phyloP scores from a whole-genome alignment of 495 filamentous ascomycete genomes.

The Neurospora pannonica region DNA sequence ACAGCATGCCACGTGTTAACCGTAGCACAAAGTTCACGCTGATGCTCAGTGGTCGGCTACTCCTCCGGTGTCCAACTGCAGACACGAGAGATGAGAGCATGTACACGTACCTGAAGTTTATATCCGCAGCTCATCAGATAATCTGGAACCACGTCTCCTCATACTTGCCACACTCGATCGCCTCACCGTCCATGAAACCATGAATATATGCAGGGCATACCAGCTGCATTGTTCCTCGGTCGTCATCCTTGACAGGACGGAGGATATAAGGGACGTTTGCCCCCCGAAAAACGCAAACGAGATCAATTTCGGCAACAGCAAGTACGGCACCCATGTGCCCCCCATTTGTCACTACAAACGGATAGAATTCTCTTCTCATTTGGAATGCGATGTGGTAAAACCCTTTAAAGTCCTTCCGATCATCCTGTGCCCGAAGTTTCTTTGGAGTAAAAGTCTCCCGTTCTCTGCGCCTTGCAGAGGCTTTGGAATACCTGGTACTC shows the following conservation, averaged over 20 bases:
- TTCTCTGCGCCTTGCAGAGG: neutral
- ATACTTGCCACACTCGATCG: neutral
- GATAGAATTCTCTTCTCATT: neutral
- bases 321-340: neutral
- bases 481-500: neutral
- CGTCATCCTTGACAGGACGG: neutral
- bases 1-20: neutral
- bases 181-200: neutral
- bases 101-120: neutral
- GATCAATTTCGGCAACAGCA: neutral
- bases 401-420: fast-evolving
- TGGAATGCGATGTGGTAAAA: fast-evolving
- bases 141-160: neutral
- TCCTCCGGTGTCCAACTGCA: neutral
- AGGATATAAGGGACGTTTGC: neutral
- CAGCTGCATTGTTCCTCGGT: neutral
- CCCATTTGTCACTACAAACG: neutral
- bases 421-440: too few relatives aligned
- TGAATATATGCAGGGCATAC: neutral
- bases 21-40: neutral
- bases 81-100: neutral
- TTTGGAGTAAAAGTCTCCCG: neutral
- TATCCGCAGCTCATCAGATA: neutral
- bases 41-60: neutral
- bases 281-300: neutral